Percentiles rank a stretch among this genome's conserved stretches.
These are phyloP conservation scores for Eucalyptus grandis DNA, from an alignment of 345 rosid species.

Conservation along the genomic window DNA sequence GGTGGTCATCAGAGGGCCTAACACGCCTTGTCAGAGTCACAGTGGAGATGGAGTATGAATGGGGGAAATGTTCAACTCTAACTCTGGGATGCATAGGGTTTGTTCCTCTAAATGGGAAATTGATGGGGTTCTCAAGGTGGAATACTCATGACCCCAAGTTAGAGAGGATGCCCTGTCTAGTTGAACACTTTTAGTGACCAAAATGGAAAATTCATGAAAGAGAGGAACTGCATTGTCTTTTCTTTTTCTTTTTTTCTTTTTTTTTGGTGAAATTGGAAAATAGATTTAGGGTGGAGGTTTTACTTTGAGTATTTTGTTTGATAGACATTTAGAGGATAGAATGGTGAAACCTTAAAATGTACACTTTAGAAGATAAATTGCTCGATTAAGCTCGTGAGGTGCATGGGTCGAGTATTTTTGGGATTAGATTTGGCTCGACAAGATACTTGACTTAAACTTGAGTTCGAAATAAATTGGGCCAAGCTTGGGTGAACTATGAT, in stretches of 20 bases:
- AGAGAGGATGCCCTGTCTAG: background rate
- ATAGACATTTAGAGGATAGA: background rate
- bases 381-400: background rate
- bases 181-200: background rate
- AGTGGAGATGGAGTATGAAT: background rate
- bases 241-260: accelerated
- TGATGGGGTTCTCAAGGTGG: background rate
- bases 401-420: background rate
- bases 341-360: background rate
- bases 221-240: background rate
- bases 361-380: background rate
- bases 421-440: background rate
- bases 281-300: background rate
- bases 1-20: background rate
- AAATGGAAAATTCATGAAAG: background rate
- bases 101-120: background rate
- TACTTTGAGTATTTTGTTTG: background rate
- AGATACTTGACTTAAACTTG: background rate
- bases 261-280: background rate
- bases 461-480: background rate
- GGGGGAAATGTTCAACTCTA: background rate
- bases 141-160: background rate
- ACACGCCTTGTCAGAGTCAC: background rate
- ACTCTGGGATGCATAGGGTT: background rate
- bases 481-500: background rate